Evolutionary conservation across 306 rosid genomes (phyloP).

Genomic region (Malus orientalis): DNA sequence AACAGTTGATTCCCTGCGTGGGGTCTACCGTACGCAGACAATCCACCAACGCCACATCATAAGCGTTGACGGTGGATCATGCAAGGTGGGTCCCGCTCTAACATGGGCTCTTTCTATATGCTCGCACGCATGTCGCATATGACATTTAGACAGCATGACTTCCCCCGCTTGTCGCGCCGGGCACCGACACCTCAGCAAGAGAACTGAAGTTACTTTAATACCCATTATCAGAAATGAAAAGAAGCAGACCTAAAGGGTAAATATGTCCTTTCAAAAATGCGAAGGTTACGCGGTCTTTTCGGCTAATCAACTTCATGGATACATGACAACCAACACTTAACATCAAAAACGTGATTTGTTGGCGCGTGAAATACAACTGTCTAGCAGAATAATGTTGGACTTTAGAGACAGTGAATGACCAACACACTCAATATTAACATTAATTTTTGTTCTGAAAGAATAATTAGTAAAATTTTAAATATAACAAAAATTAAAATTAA

Average conservation of each 20-base stretch:
- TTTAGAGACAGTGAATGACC: background rate
- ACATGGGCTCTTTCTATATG: conserved; percentile 18
- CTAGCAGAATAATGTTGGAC: background rate
- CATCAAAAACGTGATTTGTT: background rate
- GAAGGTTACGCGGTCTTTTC: conserved; percentile 23
- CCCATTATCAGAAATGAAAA: background rate
- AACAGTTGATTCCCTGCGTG: conserved; percentile 22
- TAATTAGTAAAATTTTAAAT: too few relatives aligned
- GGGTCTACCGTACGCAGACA: conserved; percentile 27
- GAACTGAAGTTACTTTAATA: background rate
- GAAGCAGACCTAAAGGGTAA: background rate
- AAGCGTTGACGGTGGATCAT: conserved; percentile 39
- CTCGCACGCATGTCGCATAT: conserved; percentile 28
- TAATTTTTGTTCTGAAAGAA: too few relatives aligned
- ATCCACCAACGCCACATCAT: conserved; percentile 32
- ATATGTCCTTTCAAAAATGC: background rate
- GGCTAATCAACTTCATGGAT: background rate
- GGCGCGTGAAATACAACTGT: background rate
- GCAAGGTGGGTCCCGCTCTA: conserved; percentile 29
- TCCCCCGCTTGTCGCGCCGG: conserved; percentile 27
- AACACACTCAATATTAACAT: too few relatives aligned
- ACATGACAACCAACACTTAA: background rate
- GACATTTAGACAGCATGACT: background rate
- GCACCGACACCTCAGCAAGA: conserved; percentile 18
- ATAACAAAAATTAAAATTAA: too few relatives aligned